phyloP scores from a whole-genome alignment of 495 filamentous ascomycete genomes.

The Talaromyces proteolyticus region DNA sequence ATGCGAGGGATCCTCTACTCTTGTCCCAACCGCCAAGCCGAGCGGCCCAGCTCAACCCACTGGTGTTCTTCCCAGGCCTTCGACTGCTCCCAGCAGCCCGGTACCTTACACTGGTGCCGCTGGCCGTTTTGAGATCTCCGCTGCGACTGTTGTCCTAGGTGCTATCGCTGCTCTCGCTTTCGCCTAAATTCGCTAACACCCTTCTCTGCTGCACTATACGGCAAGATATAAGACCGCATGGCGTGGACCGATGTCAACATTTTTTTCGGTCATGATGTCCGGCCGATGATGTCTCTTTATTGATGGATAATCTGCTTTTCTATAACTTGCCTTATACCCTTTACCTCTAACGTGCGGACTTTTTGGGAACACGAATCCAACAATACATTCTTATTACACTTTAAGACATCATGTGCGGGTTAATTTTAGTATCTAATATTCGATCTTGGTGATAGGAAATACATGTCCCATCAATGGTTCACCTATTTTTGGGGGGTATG shows the following conservation, averaged over 20 bases:
- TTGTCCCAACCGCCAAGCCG: not conserved
- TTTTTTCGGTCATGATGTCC: not conserved
- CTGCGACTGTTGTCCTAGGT: slow-evolving; percentile 16
- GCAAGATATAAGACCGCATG: not conserved
- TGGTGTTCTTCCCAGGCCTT: not conserved
- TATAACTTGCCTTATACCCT: not conserved
- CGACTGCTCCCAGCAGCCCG: not conserved
- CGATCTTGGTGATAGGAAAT: not conserved
- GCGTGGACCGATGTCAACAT: not conserved
- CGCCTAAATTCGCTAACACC: slow-evolving; percentile 19
- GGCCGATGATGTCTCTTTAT: not conserved
- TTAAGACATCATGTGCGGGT: too few relatives aligned
- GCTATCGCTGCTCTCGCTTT: slow-evolving; percentile 15
- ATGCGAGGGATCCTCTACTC: not conserved
- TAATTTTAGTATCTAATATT: not conserved
- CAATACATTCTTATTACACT: not conserved
- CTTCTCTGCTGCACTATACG: not conserved
- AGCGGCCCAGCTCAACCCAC: slow-evolving; percentile 2
- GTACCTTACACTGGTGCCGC: slow-evolving; percentile 11
- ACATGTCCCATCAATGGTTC: not conserved
- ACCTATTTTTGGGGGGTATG: not conserved
- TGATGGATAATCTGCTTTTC: not conserved
- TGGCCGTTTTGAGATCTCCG: slow-evolving; percentile 21
- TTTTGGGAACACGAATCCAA: not conserved
- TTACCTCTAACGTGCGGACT: not conserved